Evolutionary conservation across 345 rosid genomes (phyloP), one percentile per base, ranked within the genome.

Genomic region (Brassica cretica): DNA sequence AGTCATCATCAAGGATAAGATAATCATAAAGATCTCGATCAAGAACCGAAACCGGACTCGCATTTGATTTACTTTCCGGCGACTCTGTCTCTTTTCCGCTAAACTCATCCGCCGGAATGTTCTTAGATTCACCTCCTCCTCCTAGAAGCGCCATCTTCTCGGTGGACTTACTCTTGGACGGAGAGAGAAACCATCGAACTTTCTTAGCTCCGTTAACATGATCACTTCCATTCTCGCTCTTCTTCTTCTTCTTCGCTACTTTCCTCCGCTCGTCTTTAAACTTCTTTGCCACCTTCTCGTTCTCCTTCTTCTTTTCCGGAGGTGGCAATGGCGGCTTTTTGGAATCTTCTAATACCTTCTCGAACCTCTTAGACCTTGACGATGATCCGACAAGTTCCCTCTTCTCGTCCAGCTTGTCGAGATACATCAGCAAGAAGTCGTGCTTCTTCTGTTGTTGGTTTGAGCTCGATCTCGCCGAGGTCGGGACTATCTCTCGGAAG

Each of bases 31-130:
- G 83, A 80, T 65, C 76, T 51, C 74, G 78, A 81, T 84, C 86
- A 32, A 89, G 87, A 79, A 88, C 90, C 70, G 92, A 91, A 30
- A 87, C 82, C 0, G 90, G 93, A 76, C 85, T 86, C 33, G 89
- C 85, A 76, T 76, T 76, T 7, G 73, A 78, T 76, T 46, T 78
- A 60, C 16, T 72, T 8, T 67, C 60, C 82, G 84, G 71, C 24
- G 79, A 70, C 16, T 80, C 76, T 0, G 33, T 15, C 71, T 74
- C 76, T 64, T 80, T 74, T 30, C 82, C 72, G 64, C 16, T 56
- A 7, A 69, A 55, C 9, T 65, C 72, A 24, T 58, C 74, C 19
- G 32, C 72, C 68, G 29, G 19, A 41, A 41, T 15, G 60, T 60
- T 66, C 56, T 60, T 73, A 30, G 68, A 66, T 1, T 71, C 81